phyloP scores from a whole-genome alignment of 1,139 yeast species.

The Pichia cactophila region DNA sequence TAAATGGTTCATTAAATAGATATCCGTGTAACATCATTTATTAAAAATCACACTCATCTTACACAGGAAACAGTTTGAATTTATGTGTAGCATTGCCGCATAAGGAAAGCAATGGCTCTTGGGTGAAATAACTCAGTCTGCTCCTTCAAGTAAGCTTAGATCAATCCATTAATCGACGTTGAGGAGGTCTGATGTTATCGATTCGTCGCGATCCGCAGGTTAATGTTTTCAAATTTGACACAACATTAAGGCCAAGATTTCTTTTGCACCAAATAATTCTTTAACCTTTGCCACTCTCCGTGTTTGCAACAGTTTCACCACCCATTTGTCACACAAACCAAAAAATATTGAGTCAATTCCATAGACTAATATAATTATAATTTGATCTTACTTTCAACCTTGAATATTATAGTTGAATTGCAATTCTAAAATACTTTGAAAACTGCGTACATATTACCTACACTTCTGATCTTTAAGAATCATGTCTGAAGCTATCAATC shows the following conservation, averaged over 20 bases:
- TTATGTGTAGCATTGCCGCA: too few species aligned
- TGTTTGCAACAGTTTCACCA: not conserved
- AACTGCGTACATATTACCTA: not conserved
- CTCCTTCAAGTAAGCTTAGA: too few species aligned
- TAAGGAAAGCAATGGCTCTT: too few species aligned
- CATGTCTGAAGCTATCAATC: conserved; percentile 48
- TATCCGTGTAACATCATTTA: too few species aligned
- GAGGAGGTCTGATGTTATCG: too few species aligned
- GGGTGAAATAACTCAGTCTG: too few species aligned
- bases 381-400: not conserved
- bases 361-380: not conserved
- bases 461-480: not conserved
- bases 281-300: not conserved
- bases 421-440: not conserved
- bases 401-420: not conserved
- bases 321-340: not conserved
- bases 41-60: too few species aligned
- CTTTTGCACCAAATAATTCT: not conserved
- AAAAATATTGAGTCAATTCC: not conserved
- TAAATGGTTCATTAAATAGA: too few species aligned
- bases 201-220: not conserved
- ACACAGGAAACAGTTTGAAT: too few species aligned
- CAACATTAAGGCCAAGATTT: not conserved
- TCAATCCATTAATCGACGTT: too few species aligned
- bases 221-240: not conserved